Conservation (phyloP, 352 stramenopile species). For the Pythium phragmitis region DNA sequence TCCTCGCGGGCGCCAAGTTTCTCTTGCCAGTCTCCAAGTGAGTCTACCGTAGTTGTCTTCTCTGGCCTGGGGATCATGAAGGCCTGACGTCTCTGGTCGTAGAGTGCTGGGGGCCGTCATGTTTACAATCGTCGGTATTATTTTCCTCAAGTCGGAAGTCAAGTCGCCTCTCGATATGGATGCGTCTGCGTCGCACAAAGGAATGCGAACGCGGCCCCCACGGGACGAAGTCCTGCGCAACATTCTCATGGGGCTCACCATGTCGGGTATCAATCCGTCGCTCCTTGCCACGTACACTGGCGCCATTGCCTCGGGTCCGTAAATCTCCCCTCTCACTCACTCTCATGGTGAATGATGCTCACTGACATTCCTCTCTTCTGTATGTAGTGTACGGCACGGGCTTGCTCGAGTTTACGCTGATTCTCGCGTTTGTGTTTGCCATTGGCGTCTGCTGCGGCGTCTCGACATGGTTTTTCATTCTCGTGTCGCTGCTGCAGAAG, state of each 20-base stretch:
- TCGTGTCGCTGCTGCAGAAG: conserved; percentile 84
- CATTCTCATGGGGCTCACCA: conserved; percentile 80
- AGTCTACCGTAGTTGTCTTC: conserved; percentile 4
- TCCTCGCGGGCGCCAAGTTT: conserved; percentile 81
- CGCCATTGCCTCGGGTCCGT: conserved; percentile 79
- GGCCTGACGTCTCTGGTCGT: neutral
- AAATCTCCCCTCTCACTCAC: neutral
- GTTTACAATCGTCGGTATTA: conserved; percentile 78
- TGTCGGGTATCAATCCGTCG: conserved; percentile 87
- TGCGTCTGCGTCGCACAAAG: conserved; percentile 50
- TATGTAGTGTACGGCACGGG: conserved; percentile 80
- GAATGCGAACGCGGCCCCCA: conserved; percentile 33
- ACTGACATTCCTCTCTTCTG: neutral
- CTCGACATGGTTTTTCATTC: conserved; percentile 88
- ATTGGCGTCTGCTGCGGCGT: conserved; percentile 83
- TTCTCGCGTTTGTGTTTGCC: conserved; percentile 81
- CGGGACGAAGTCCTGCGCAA: conserved; percentile 80
- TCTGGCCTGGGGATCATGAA: neutral
- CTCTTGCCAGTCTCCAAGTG: conserved; percentile 86
- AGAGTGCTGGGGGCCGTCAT: conserved; percentile 82
- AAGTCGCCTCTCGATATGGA: conserved; percentile 72
- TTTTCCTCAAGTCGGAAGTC: conserved; percentile 82
- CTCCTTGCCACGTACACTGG: conserved; percentile 85
- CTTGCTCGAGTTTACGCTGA: conserved; percentile 84
- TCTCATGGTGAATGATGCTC: conserved; percentile 2